Evolutionary conservation across 805 yeast genomes (phyloP), one percentile per base, ranked within the genome.

Genomic region (Peterozyma toletana): DNA sequence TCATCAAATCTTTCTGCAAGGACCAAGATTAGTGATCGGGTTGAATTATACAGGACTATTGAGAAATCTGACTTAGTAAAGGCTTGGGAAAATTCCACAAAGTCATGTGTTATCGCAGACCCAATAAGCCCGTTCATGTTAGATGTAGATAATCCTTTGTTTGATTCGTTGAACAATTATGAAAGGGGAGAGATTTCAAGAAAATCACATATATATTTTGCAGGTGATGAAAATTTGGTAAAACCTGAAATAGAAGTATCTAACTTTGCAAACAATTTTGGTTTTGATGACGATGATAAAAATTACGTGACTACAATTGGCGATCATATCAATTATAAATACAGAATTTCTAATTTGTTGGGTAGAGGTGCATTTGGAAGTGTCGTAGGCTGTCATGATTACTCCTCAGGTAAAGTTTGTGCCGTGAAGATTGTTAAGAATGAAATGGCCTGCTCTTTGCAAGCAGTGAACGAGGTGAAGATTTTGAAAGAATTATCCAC

Each of bases 301-400:
- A 84, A 86, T 54, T 81, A 84, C 53, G 63, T 66, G 5, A 66
- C 77, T 1, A 53, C 67, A 0, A 56, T 58, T 1, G 78, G 82
- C 10, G 96, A 86, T 55, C 96, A 87, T 50, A 74, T 87, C 37
- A 82, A 82, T 43, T 87, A 80, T 58, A 63, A 95, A 29, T 88
- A 82, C 55, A 80, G 84, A 50, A 77, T 86, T 3, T 41, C 75
- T 16, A 59, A 67, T 2, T 59, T 68, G 1, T 67, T 87, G 10
- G 96, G 96, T 0, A 76, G 73, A 40, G 96, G 96, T 7, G 79
- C 90, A 37, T 87, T 87, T 66, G 96, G 96, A 0, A 78, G 77
- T 42, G 96, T 88, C 1, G 64, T 84, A 6, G 68, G 75, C 45
- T 83, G 89, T 48, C 58, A 63, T 17, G 96, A 88, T 62, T 85